A percentile compares a stretch with the other conserved stretches of the same genome.
Conservation (phyloP, 2,329 filamentous ascomycete species). For the Claviceps africana region DNA sequence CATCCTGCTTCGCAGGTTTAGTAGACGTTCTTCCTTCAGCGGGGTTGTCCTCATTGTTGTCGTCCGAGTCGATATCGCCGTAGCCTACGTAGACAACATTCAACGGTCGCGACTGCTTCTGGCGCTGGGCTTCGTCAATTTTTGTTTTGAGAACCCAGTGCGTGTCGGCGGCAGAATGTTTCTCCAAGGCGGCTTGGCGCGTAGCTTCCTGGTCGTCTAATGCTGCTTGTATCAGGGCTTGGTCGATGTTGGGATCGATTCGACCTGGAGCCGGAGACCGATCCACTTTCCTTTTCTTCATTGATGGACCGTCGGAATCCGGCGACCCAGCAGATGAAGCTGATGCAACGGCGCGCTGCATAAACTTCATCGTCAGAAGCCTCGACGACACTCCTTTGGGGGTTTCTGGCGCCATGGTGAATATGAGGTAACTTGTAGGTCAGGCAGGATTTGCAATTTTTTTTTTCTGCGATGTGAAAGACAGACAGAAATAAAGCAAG, state of each 20-base stretch:
- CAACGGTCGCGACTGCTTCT: conserved; percentile 24
- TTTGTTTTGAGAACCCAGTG: conserved; percentile 57
- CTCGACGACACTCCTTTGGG: conserved; percentile 67
- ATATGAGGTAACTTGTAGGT: no score
- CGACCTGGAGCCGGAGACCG: conserved; percentile 23
- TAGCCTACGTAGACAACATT: conserved; percentile 47
- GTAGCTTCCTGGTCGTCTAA: conserved; percentile 54
- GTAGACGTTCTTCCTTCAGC: conserved; percentile 23
- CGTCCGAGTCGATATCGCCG: conserved; percentile 32
- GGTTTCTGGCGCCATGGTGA: conserved; percentile 34
- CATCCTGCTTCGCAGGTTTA: conserved; percentile 15
- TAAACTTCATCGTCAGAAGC: conserved; percentile 92
- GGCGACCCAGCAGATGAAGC: conserved; percentile 30
- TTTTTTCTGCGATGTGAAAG: not conserved
- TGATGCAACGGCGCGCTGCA: conserved; percentile 71
- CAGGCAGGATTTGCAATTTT: no score
- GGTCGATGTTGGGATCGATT: conserved; percentile 32
- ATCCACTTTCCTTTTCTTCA: conserved; percentile 49
- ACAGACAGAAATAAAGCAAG: not conserved
- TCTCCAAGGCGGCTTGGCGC: conserved; percentile 45
- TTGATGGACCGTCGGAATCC: conserved; percentile 34
- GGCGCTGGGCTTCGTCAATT: conserved; percentile 12
- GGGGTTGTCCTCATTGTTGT: conserved; percentile 21
- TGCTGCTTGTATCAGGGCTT: conserved; percentile 47
- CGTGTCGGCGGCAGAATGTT: conserved; percentile 53